phyloP scores from a whole-genome alignment of 2,329 filamentous ascomycete species.

The Cordyceps cateniannulata region DNA sequence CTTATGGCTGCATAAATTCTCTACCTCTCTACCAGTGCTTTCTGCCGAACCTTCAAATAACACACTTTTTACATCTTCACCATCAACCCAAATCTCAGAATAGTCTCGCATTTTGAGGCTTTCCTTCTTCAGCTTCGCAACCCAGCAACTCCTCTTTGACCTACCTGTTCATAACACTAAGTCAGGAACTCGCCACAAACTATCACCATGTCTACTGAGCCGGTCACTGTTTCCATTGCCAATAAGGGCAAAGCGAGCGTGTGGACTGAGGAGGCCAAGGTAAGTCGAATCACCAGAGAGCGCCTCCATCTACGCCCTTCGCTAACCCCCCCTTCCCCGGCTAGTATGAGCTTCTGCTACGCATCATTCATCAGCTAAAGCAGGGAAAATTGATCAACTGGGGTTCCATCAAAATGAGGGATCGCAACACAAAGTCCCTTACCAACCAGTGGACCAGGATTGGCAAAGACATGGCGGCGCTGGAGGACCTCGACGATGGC shows the following conservation, averaged over 20 bases:
- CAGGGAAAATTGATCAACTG: constrained; percentile 29
- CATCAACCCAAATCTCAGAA: not conserved
- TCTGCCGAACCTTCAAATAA: not conserved
- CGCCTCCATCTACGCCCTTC: not conserved
- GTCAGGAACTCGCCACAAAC: not conserved
- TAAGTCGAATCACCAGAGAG: constrained; percentile 11
- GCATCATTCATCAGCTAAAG: constrained; percentile 28
- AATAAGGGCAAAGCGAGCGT: constrained; percentile 19
- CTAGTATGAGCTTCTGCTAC: constrained; percentile 30
- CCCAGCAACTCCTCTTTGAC: not conserved
- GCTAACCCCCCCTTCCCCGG: not conserved
- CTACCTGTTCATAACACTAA: not conserved
- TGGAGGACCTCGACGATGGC: constrained; percentile 22
- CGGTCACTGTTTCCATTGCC: not conserved
- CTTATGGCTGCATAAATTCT: not conserved
- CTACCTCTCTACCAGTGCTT: not conserved
- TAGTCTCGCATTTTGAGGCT: not conserved
- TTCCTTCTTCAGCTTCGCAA: not conserved
- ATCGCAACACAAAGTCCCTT: constrained; percentile 32
- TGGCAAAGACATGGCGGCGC: constrained; percentile 28
- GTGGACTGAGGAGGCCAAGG: constrained; percentile 34
- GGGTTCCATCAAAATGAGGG: constrained; percentile 28
- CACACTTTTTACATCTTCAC: not conserved
- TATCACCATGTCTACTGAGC: not conserved
- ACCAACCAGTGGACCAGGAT: constrained; percentile 32